Conservation (phyloP, 2,329 filamentous ascomycete species). For the Curvularia verruculosa region DNA sequence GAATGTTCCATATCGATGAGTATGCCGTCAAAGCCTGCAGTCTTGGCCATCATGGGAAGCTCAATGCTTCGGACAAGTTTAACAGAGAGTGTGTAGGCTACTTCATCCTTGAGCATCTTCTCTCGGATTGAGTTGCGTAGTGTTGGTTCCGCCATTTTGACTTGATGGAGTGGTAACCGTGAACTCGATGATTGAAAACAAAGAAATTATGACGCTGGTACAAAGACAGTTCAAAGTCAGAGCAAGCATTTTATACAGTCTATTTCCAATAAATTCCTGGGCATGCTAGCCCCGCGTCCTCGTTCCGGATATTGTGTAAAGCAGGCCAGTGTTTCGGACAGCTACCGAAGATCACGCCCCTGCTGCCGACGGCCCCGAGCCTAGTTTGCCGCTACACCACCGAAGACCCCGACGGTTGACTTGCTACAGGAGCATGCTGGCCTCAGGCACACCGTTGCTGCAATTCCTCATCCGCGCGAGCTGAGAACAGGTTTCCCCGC, state of each 20-base stretch:
- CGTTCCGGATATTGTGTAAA: background rate
- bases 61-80: constrained; percentile 48
- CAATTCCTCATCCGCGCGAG: background rate
- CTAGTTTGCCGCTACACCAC: background rate
- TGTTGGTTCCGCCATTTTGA: constrained; percentile 21
- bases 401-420: background rate
- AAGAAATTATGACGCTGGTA: background rate
- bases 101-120: constrained; percentile 37
- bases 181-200: background rate
- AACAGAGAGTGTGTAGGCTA: constrained; percentile 37
- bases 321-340: background rate
- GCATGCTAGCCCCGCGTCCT: too few species aligned
- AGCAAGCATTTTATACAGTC: background rate
- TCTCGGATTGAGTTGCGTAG: constrained; percentile 40
- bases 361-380: background rate
- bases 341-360: background rate
- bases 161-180: background rate
- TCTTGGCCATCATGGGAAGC: constrained; percentile 50
- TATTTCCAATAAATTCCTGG: background rate
- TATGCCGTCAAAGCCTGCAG: constrained; percentile 51
- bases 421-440: background rate
- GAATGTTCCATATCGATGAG: constrained; percentile 57
- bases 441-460: background rate
- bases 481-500: background rate
- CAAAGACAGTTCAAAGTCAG: background rate